A percentile compares a stretch with the other conserved stretches of the same genome.
phyloP scores from a whole-genome alignment of 163 green algal species.

The Smithsoniella earleae region DNA sequence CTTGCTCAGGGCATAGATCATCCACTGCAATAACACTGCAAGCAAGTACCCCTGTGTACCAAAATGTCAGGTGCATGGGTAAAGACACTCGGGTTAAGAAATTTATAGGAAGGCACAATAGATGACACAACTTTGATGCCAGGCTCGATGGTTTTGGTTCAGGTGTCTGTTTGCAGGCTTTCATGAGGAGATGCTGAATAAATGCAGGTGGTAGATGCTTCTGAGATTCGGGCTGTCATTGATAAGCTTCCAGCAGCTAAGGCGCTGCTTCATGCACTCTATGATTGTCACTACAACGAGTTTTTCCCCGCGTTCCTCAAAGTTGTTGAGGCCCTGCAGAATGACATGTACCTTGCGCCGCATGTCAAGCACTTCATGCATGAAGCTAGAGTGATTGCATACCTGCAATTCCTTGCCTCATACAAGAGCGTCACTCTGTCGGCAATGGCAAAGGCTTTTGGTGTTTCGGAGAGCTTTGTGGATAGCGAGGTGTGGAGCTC shows the following conservation, averaged over 20 bases:
- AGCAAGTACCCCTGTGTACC: too few relatives aligned
- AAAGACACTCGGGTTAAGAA: too few relatives aligned
- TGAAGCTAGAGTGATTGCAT: constrained; percentile 59
- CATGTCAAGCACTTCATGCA: constrained; percentile 90
- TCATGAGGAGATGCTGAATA: too few relatives aligned
- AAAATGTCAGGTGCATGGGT: too few relatives aligned
- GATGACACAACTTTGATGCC: too few relatives aligned
- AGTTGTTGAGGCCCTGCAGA: constrained; percentile 62
- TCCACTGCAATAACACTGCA: too few relatives aligned
- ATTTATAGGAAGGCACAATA: too few relatives aligned
- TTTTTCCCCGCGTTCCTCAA: constrained; percentile 84
- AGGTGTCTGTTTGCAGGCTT: too few relatives aligned
- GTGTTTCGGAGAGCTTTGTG: constrained; percentile 69
- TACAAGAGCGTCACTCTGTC: constrained; percentile 95
- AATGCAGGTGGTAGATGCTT: constrained; percentile 83
- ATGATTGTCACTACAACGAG: constrained; percentile 80
- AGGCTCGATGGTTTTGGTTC: too few relatives aligned
- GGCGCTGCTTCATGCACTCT: constrained; percentile 76
- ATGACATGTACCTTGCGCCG: constrained; percentile 69
- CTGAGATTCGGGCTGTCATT: constrained; percentile 91
- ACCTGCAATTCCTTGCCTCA: constrained; percentile 85
- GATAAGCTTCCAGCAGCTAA: constrained; percentile 66
- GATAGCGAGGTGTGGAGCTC: constrained; percentile 65
- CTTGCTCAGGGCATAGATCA: too few relatives aligned
- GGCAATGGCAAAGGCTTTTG: constrained; percentile 85